Conservation (phyloP, 108 stramenopile species). For the Nitzschia palea region DNA sequence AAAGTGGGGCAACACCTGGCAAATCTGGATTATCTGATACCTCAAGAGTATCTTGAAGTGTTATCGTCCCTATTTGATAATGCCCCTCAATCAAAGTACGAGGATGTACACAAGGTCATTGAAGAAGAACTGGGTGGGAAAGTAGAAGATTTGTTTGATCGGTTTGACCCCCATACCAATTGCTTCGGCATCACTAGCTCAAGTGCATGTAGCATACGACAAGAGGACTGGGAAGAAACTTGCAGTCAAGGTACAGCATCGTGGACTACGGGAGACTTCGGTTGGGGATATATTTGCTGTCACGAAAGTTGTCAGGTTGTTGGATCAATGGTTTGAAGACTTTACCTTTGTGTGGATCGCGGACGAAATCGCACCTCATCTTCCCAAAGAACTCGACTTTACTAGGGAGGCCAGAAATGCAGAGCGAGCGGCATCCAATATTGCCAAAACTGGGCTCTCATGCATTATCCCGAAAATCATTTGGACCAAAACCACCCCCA, state of each 20-base stretch:
- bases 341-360: conserved; percentile 95
- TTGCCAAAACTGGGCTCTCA: conserved; percentile 54
- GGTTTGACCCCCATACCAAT: conserved; percentile 82
- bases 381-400: conserved; percentile 94
- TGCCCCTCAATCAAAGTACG: conserved; percentile 56
- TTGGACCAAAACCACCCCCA: conserved; percentile 58
- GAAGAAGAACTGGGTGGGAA: conserved; percentile 73
- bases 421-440: conserved; percentile 52
- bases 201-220: conserved; percentile 81
- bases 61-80: conserved; percentile 82
- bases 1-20: conserved; percentile 93
- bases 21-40: conserved; percentile 90
- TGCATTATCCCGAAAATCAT: conserved; percentile 79
- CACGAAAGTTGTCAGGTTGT: conserved; percentile 56
- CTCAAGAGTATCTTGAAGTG: conserved; percentile 77
- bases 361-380: conserved; percentile 90
- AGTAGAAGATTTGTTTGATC: conserved; percentile 78
- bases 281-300: conserved; percentile 85
- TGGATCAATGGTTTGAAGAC: conserved; percentile 78
- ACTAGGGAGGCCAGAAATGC: conserved; percentile 81
- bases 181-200: conserved; percentile 92
- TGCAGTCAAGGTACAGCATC: conserved; percentile 94
- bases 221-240: conserved; percentile 70
- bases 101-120: conserved; percentile 59
- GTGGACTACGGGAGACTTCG: conserved; percentile 82